Conservation (phyloP, 495 filamentous ascomycete species). For the Lasiosphaeriaceae sp. region DNA sequence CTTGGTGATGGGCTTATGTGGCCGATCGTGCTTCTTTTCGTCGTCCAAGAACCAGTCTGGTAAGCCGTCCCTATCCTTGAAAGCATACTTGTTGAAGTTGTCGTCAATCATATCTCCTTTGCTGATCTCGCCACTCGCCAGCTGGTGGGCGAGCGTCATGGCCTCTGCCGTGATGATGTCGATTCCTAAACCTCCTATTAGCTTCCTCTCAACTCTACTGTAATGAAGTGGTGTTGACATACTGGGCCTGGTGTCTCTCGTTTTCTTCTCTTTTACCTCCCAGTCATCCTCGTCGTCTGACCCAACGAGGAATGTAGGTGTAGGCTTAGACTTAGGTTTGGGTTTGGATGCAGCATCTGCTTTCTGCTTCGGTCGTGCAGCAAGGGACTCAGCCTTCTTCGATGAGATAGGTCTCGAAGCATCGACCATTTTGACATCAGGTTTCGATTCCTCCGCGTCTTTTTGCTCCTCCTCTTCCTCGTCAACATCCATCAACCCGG, state of each 20-base stretch:
- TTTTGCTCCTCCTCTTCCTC: constrained; percentile 46
- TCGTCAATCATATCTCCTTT: constrained; percentile 79
- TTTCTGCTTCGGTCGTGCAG: neutral
- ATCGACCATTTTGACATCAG: constrained; percentile 12
- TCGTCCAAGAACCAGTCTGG: constrained; percentile 99
- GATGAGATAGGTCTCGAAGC: constrained; percentile 9
- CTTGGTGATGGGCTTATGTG: constrained; percentile 81
- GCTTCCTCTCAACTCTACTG: neutral
- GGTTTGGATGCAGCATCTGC: neutral
- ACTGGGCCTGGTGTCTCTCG: constrained; percentile 66
- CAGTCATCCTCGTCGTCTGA: constrained; percentile 56
- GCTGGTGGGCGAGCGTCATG: constrained; percentile 93
- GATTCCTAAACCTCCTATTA: constrained; percentile 67
- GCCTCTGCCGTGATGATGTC: constrained; percentile 98
- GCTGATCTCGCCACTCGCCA: constrained; percentile 81
- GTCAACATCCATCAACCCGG: constrained; percentile 48
- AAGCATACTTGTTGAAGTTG: constrained; percentile 84
- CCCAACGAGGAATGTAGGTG: constrained; percentile 16
- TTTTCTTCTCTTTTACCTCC: constrained; percentile 64
- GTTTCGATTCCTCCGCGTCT: constrained; percentile 44
- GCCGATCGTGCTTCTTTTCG: constrained; percentile 76
- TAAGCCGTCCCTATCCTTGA: constrained; percentile 88
- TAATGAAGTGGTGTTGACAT: constrained; percentile 26
- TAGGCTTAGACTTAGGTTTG: constrained; percentile 12
- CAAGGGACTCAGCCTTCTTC: constrained; percentile 12